These are phyloP conservation scores for Nothopassalora personata DNA, from an alignment of 2,329 filamentous ascomycete species.

Conservation along the genomic window DNA sequence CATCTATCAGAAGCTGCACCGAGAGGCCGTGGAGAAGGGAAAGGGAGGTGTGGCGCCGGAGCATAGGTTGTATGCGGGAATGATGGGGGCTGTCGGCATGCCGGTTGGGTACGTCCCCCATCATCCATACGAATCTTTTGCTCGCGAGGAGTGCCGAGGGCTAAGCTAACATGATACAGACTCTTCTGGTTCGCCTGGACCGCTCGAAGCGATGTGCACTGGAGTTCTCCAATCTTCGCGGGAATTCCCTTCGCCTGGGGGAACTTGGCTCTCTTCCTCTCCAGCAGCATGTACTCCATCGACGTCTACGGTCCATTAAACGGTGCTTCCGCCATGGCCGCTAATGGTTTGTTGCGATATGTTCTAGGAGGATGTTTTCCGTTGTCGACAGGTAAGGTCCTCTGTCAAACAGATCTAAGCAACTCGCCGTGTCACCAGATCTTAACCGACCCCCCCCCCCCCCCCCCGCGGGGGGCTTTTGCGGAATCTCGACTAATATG, in stretches of 20 bases:
- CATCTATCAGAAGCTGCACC: constrained; percentile 34
- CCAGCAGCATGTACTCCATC: constrained; percentile 42
- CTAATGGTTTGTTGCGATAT: constrained; percentile 47
- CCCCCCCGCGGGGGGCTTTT: too few relatives aligned
- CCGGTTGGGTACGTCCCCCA: constrained; percentile 28
- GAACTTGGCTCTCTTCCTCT: constrained; percentile 33
- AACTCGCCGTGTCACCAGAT: not conserved
- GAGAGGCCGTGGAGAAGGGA: constrained; percentile 27
- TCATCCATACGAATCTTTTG: not conserved
- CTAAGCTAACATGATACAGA: constrained; percentile 5
- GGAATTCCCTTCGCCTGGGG: constrained; percentile 29
- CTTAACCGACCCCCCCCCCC: too few relatives aligned
- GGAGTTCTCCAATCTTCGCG: constrained; percentile 22
- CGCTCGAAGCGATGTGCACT: constrained; percentile 32
- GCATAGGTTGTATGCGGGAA: constrained; percentile 32
- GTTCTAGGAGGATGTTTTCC: constrained; percentile 14
- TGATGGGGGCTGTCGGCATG: constrained; percentile 33
- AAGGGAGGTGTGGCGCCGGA: constrained; percentile 28
- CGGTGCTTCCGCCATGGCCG: constrained; percentile 55
- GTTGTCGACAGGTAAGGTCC: constrained; percentile 5
- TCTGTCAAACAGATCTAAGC: too few relatives aligned
- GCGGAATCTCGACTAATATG: not conserved
- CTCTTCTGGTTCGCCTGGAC: constrained; percentile 41
- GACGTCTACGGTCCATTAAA: constrained; percentile 52
- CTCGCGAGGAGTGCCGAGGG: not conserved